Evolutionary conservation across 208 protist genomes (phyloP), one percentile per base, ranked within the genome.

Genomic region (Spongospora subterranea): DNA sequence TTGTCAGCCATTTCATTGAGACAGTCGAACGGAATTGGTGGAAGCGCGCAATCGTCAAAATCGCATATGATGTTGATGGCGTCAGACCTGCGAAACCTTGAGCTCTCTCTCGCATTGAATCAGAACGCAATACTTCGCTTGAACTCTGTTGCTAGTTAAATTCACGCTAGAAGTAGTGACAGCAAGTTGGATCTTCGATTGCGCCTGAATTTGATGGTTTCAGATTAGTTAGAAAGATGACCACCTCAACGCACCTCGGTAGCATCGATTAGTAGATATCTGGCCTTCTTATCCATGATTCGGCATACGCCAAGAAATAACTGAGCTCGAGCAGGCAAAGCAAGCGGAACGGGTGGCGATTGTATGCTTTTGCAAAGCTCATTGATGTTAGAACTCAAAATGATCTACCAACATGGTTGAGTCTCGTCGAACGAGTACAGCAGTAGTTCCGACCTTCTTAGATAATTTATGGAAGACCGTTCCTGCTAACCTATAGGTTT

Each of bases 241-340:
- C n/a, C 6, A n/a, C 11, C 6, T 35, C 17, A 35, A 45, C 71
- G 35, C 6, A 82, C 71, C n/a, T 82, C 71, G 6, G 40, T 43
- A 39, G 71, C 71, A 82, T 82, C 71, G 6, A 82, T 20, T 6
- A 82, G 71, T 20, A 82, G 71, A 43, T 82, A 82, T 13, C 40
- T 35, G 11, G 71, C 71, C n/a, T 82, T 6, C n/a, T 82, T 82
- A 35, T 82, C 71, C 71, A 82, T 82, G n/a, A 82, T 82, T 13
- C 71, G 71, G n/a, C 71, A 82, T 6, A 82, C 71, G 71, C 71
- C 71, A 35, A 82, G n/a, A 43, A 82, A 82, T 13, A 82, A n/a
- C 13, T 45, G 71, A 35, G 71, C 71, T 45, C 71, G 6, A 13
- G 71, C 71, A 45, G 71, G 71, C 71, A 82, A 43, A 13, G 71